These are phyloP conservation scores for Trypanosomatidae sp. DNA, from an alignment of 208 protist species.

Conservation along the genomic window DNA sequence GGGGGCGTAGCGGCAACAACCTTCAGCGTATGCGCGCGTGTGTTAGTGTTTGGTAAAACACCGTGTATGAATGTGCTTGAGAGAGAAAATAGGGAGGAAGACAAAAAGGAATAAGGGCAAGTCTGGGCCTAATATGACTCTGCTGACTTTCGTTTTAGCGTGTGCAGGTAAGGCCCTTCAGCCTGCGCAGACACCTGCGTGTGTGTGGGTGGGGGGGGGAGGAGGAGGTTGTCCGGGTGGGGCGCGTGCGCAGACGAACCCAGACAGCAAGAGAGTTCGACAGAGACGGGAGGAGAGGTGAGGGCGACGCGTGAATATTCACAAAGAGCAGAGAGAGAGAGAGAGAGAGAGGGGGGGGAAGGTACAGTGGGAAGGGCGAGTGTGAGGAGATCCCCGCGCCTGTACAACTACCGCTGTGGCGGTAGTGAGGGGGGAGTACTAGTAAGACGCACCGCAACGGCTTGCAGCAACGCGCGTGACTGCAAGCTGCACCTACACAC, in stretches of 20 bases:
- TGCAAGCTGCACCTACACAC: background rate
- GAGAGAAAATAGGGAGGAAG: background rate
- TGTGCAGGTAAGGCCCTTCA: slow-evolving; percentile 6
- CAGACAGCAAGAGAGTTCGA: background rate
- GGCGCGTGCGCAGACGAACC: background rate
- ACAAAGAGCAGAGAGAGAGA: background rate
- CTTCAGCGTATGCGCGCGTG: background rate
- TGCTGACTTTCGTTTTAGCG: slow-evolving; percentile 16
- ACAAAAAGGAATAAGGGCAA: background rate
- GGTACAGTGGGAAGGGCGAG: background rate
- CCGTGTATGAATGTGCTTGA: background rate
- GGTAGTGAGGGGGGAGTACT: background rate
- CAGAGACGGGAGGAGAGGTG: background rate
- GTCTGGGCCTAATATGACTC: background rate
- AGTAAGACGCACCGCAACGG: background rate
- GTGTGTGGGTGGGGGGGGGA: background rate
- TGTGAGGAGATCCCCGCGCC: background rate
- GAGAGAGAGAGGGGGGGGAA: background rate
- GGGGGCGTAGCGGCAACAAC: background rate
- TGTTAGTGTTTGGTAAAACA: background rate
- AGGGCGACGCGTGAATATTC: background rate
- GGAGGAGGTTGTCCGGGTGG: background rate
- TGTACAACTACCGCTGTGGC: background rate
- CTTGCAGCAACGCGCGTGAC: background rate
- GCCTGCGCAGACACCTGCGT: background rate